A percentile compares a stretch with the other conserved stretches of the same genome.
Evolutionary conservation across 2,329 filamentous ascomycete genomes (phyloP).

Genomic region (Hansfordia pulvinata): DNA sequence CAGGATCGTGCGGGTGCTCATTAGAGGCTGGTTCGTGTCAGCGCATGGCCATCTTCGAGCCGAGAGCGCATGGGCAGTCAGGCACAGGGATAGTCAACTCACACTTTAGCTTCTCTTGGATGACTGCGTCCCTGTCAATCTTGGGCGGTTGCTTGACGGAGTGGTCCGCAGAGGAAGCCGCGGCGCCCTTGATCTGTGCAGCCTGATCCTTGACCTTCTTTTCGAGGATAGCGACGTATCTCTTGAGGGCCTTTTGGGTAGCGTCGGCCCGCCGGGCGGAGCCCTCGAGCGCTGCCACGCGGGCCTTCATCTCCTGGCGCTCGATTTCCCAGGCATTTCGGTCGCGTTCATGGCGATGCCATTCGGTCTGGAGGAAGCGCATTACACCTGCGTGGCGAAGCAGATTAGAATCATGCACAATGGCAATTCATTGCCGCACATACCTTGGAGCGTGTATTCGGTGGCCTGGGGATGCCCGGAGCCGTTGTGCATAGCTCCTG

Average conservation of each 20-base stretch:
- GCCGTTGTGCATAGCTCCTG: constrained; percentile 23
- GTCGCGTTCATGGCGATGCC: constrained; percentile 96
- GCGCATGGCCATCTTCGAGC: too few species aligned
- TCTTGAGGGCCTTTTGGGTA: constrained; percentile 76
- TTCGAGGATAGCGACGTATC: constrained; percentile 83
- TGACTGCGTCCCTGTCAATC: constrained; percentile 33
- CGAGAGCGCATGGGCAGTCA: too few species aligned
- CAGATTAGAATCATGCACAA: too few species aligned
- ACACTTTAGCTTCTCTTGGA: constrained; percentile 45
- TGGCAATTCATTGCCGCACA: constrained; percentile 3
- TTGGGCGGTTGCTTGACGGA: constrained; percentile 25
- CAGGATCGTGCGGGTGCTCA: constrained; percentile 23
- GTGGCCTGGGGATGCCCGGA: constrained; percentile 42
- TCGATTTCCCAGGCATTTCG: constrained; percentile 99
- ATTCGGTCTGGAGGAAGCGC: constrained; percentile 98
- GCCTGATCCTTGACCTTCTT: constrained; percentile 76
- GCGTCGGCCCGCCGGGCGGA: constrained; percentile 77
- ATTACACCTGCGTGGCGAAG: constrained; percentile 97
- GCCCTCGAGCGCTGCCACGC: constrained; percentile 89
- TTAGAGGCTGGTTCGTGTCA: constrained; percentile 27
- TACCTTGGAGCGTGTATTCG: constrained; percentile 47
- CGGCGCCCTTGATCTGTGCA: constrained; percentile 49
- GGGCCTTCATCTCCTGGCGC: constrained; percentile 95
- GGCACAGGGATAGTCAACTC: constrained; percentile 12
- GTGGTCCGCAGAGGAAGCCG: constrained; percentile 24